Conservation (phyloP, 768 basidiomycete species). For the Glaciozyma martinii region DNA sequence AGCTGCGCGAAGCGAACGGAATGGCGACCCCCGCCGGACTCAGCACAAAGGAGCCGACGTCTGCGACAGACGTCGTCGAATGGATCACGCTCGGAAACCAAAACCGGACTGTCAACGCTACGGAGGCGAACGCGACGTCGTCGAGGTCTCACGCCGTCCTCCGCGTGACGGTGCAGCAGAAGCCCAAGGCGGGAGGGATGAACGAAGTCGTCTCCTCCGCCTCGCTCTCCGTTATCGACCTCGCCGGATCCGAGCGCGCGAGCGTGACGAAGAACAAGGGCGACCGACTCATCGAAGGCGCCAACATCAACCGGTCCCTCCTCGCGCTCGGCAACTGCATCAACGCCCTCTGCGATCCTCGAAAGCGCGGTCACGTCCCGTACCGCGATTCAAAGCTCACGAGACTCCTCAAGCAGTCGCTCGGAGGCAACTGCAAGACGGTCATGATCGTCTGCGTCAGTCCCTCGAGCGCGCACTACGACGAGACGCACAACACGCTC, state of each 20-base stretch:
- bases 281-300: constrained; percentile 94
- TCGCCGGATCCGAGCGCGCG: constrained; percentile 94
- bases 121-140: constrained; percentile 91
- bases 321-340: constrained; percentile 97
- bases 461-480: constrained; percentile 89
- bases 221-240: constrained; percentile 92
- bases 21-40: constrained; percentile 77
- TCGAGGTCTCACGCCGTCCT: constrained; percentile 97
- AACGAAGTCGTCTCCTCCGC: constrained; percentile 75
- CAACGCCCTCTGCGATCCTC: constrained; percentile 92
- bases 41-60: constrained; percentile 65
- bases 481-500: constrained; percentile 97
- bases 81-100: constrained; percentile 83
- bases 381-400: constrained; percentile 99
- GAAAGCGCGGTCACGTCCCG: constrained; percentile 70
- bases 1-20: constrained; percentile 76
- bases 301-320: constrained; percentile 97
- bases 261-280: constrained; percentile 96
- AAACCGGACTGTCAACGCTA: constrained; percentile 82
- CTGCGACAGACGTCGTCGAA: constrained; percentile 86
- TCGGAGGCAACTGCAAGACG: constrained; percentile 98
- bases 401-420: constrained; percentile 89
- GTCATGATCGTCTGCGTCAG: constrained; percentile 99
- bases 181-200: constrained; percentile 58
- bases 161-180: constrained; percentile 84